phyloP scores from a whole-genome alignment of 1,139 yeast genomes.

The Yueomyces sp. region DNA sequence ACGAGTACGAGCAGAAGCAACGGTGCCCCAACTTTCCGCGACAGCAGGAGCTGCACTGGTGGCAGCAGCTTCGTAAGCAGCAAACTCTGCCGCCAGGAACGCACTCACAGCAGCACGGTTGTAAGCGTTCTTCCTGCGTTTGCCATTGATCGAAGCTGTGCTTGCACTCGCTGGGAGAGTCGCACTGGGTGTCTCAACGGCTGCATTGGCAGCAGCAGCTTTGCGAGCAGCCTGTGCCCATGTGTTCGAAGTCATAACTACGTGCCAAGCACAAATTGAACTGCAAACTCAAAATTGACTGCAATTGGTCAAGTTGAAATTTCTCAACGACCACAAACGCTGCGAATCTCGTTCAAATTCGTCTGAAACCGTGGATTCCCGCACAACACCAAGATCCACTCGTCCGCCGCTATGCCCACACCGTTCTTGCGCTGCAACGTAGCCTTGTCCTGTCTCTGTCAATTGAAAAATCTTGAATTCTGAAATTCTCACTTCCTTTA shows the following conservation, averaged over 20 bases:
- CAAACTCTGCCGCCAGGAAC: constrained; percentile 13
- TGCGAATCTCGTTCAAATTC: no score
- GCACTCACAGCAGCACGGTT: constrained; percentile 18
- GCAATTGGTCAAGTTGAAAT: no score
- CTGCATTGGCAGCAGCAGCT: not conserved
- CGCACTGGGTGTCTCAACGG: not conserved
- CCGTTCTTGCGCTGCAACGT: no score
- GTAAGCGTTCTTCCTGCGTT: constrained; percentile 8
- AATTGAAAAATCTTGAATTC: no score
- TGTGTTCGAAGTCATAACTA: constrained; percentile 8
- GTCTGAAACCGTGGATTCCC: no score
- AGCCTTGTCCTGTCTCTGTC: no score
- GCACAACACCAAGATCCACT: no score
- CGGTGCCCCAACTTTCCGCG: constrained; percentile 18
- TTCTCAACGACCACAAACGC: no score
- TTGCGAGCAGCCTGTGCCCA: constrained; percentile 22
- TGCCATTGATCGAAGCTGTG: constrained; percentile 1
- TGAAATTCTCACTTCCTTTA: no score
- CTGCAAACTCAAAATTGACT: no score
- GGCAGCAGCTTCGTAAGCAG: constrained; percentile 4
- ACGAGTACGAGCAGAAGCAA: constrained; percentile 14
- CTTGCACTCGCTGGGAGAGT: constrained; percentile 2
- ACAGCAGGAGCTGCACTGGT: not conserved
- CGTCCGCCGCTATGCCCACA: no score
- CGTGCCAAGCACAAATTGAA: no score